These are phyloP conservation scores for Penicillium freii DNA, from an alignment of 2,329 filamentous ascomycete species.

Conservation along the genomic window DNA sequence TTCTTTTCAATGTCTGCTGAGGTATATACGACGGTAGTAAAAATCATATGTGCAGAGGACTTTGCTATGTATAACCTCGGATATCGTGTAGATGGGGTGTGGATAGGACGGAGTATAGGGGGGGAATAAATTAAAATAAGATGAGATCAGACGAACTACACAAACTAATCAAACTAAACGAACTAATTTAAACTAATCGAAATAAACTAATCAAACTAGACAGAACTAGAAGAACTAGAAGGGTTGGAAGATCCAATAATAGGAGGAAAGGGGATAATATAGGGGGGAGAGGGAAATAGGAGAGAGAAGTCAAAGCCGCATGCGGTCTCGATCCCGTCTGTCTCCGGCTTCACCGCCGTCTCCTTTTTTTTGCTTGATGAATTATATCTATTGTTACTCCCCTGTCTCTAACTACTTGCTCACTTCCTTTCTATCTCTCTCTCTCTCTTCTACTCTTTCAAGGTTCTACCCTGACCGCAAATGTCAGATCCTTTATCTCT, in stretches of 20 bases:
- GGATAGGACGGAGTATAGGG: not conserved
- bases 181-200: not conserved
- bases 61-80: no score
- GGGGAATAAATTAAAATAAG: not conserved
- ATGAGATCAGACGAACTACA: not conserved
- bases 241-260: not conserved
- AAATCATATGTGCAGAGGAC: not conserved
- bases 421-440: not conserved
- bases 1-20: not conserved
- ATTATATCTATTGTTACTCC: not conserved
- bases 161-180: not conserved
- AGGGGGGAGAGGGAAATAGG: not conserved
- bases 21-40: not conserved
- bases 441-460: not conserved
- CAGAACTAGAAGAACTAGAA: not conserved
- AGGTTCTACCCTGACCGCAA: not conserved
- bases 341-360: slow-evolving; percentile 23
- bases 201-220: not conserved
- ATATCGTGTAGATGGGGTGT: not conserved
- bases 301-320: slow-evolving; percentile 11
- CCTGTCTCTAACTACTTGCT: not conserved
- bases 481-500: slow-evolving; percentile 1
- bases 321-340: slow-evolving; percentile 16
- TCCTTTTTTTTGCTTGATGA: slow-evolving; percentile 2
- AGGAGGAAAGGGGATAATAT: not conserved